Conservation (phyloP, 2,329 filamentous ascomycete species). For the Aspergillus piperis region DNA sequence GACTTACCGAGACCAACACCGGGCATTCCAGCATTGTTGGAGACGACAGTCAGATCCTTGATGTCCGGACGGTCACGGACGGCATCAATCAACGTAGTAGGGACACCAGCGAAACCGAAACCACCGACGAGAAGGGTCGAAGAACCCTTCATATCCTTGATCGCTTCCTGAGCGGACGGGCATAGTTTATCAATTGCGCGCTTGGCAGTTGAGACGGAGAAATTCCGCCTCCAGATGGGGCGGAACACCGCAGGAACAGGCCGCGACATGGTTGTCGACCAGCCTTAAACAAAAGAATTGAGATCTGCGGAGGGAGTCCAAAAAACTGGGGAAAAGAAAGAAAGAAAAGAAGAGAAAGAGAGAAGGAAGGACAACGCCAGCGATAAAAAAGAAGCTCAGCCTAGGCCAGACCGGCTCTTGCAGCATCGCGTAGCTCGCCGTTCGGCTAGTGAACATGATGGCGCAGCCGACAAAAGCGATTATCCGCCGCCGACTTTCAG, state of each 20-base stretch:
- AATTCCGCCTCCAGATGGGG: constrained; percentile 53
- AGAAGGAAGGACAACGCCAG: constrained; percentile 12
- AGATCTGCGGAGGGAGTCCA: constrained; percentile 7
- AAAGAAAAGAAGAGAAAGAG: constrained; percentile 11
- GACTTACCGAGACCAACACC: constrained; percentile 67
- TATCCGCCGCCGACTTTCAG: constrained; percentile 3
- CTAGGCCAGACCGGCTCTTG: background rate
- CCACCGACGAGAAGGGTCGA: constrained; percentile 73
- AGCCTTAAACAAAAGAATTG: constrained; percentile 13
- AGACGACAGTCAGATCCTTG: constrained; percentile 71
- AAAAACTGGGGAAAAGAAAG: constrained; percentile 3
- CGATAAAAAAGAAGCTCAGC: constrained; percentile 21
- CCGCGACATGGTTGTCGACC: constrained; percentile 29
- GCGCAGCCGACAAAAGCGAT: constrained; percentile 15
- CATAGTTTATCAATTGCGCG: constrained; percentile 74
- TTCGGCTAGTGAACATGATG: constrained; percentile 26
- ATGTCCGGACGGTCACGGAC: constrained; percentile 61
- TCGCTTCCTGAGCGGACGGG: constrained; percentile 68
- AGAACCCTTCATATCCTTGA: constrained; percentile 70
- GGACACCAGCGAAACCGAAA: constrained; percentile 71
- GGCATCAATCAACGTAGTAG: constrained; percentile 58
- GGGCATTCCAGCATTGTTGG: constrained; percentile 77
- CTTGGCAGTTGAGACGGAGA: constrained; percentile 65
- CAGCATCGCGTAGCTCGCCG: constrained; percentile 9
- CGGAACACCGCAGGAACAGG: constrained; percentile 34